phyloP scores from a whole-genome alignment of 169 alveolate genomes.

The Plasmodium billcollinsi region DNA sequence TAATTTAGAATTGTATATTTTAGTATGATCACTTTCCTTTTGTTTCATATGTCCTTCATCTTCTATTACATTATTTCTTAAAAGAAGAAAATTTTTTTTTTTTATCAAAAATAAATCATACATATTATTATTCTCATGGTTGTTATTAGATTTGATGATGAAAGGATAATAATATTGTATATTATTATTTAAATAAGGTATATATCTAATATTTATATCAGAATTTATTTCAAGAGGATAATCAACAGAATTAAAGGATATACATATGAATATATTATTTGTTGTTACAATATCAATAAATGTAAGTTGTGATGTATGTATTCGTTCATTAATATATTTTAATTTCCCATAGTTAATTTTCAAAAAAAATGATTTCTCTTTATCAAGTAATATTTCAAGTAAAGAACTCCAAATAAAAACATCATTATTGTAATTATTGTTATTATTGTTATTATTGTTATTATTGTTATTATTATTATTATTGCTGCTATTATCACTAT shows the following conservation, averaged over 20 bases:
- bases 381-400: not conserved
- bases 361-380: conserved; percentile 5
- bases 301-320: not conserved
- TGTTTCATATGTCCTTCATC: not conserved
- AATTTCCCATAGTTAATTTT: conserved; percentile 1
- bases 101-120: conserved; percentile 20
- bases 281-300: conserved; percentile 22
- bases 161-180: conserved; percentile 15
- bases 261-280: conserved; percentile 4
- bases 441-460: no score
- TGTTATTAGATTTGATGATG: not conserved
- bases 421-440: no score
- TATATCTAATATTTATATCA: not conserved
- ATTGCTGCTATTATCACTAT: no score
- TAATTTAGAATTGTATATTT: no score
- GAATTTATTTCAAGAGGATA: conserved; percentile 10
- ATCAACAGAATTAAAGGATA: conserved; percentile 14
- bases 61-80: not conserved
- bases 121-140: not conserved
- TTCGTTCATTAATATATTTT: conserved; percentile 42
- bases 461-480: no score
- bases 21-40: not conserved
- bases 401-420: no score
- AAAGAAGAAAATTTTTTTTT: conserved; percentile 2
- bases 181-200: not conserved